Percentiles rank a stretch among this genome's conserved stretches.
Evolutionary conservation across 2,329 filamentous ascomycete genomes (phyloP).

Genomic region (Ophiostoma australiae): DNA sequence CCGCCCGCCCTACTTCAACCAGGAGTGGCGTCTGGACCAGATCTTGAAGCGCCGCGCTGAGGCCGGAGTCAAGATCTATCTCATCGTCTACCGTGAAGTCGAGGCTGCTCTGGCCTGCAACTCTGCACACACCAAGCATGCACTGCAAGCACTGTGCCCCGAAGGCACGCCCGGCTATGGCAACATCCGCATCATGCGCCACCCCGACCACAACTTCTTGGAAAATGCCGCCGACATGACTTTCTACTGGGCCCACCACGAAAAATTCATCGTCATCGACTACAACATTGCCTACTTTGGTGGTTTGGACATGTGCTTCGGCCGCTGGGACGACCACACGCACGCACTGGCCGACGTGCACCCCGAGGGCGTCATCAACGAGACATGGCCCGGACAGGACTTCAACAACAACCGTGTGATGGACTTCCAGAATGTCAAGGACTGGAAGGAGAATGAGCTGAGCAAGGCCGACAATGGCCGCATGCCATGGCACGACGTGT

Average conservation of each 20-base stretch:
- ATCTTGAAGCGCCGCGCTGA: slow-evolving; percentile 84
- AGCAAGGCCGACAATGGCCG: slow-evolving; percentile 86
- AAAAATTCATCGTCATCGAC: slow-evolving; percentile 95
- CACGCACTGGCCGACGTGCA: slow-evolving; percentile 85
- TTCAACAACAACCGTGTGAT: slow-evolving; percentile 97
- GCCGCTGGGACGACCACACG: slow-evolving; percentile 84
- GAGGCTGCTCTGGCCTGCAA: slow-evolving; percentile 83
- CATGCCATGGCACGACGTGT: slow-evolving; percentile 98
- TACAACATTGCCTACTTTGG: slow-evolving; percentile 89
- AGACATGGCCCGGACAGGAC: slow-evolving; percentile 92
- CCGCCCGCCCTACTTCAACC: slow-evolving; percentile 73
- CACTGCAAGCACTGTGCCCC: slow-evolving; percentile 71
- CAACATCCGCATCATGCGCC: slow-evolving; percentile 84
- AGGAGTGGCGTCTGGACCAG: slow-evolving; percentile 82
- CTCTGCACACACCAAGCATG: slow-evolving; percentile 86
- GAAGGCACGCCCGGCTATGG: slow-evolving; percentile 75
- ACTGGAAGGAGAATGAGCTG: slow-evolving; percentile 91
- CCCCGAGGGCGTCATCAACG: slow-evolving; percentile 72
- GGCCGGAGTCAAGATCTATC: slow-evolving; percentile 87
- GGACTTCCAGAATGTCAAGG: slow-evolving; percentile 85
- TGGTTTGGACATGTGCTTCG: slow-evolving; percentile 91
- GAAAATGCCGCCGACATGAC: slow-evolving; percentile 95
- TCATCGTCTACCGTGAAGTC: slow-evolving; percentile 88
- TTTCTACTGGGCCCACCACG: slow-evolving; percentile 96
- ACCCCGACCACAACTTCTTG: slow-evolving; percentile 91